A percentile compares a stretch with the other conserved stretches of the same genome.
Evolutionary conservation across 2,329 filamentous ascomycete species (phyloP).

Genomic region (Pseudogymnoascus sp.): DNA sequence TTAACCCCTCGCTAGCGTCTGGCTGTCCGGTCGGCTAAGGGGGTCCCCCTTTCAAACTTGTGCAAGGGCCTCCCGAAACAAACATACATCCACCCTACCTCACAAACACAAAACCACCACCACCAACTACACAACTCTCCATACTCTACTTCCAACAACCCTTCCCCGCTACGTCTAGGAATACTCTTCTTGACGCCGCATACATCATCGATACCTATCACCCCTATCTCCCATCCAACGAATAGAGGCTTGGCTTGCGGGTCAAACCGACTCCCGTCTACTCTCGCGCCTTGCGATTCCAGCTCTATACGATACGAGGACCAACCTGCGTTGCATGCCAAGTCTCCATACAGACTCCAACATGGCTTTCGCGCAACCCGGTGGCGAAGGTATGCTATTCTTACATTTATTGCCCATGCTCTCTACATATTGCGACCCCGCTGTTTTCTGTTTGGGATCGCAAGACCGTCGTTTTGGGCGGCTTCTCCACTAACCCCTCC

Average conservation of each 20-base stretch:
- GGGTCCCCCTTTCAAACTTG: background rate
- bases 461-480: background rate
- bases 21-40: background rate
- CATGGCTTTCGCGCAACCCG: conserved; percentile 3
- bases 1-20: background rate
- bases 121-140: background rate
- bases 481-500: background rate
- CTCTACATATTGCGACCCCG: conserved; percentile 1
- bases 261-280: background rate
- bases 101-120: background rate
- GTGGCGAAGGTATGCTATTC: conserved; percentile 3
- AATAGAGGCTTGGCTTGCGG: background rate
- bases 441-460: background rate
- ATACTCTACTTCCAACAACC: background rate
- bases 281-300: background rate
- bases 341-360: background rate
- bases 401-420: background rate
- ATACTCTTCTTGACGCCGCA: background rate
- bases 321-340: background rate
- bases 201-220: background rate
- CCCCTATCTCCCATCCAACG: background rate
- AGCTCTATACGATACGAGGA: background rate
- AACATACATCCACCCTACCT: background rate
- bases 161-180: background rate
- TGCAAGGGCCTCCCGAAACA: background rate